A percentile compares a stretch with the other conserved stretches of the same genome.
phyloP scores from a whole-genome alignment of 2,329 filamentous ascomycete genomes.

The Fusarium denticulatum region DNA sequence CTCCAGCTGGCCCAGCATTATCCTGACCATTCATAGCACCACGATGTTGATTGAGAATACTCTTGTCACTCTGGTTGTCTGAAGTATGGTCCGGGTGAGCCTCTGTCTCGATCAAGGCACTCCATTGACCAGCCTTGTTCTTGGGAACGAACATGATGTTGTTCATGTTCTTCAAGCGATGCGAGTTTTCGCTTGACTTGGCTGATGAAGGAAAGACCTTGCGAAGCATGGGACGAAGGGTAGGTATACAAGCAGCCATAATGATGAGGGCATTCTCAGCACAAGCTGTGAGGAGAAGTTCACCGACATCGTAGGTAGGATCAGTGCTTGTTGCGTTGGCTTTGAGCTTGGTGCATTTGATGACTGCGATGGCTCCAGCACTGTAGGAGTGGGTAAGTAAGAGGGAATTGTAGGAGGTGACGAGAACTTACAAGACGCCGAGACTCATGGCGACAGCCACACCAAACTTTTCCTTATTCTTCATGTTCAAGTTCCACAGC shows the following conservation, averaged over 20 bases:
- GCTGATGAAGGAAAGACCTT: conserved; percentile 19
- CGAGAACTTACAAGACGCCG: conserved; percentile 12
- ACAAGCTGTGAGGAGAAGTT: conserved; percentile 21
- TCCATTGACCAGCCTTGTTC: conserved; percentile 31
- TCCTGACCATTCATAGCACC: neutral
- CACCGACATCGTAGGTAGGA: conserved; percentile 28
- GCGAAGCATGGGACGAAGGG: conserved; percentile 19
- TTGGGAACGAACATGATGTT: conserved; percentile 34
- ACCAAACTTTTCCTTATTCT: conserved; percentile 33
- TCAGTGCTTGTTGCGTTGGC: conserved; percentile 28
- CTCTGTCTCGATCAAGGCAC: conserved; percentile 23
- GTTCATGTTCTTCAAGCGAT: conserved; percentile 21
- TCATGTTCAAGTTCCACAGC: conserved; percentile 35
- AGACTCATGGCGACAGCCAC: conserved; percentile 31
- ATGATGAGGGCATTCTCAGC: conserved; percentile 33
- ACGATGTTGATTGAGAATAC: conserved; percentile 22
- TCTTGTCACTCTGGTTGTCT: conserved; percentile 29
- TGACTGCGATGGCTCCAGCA: conserved; percentile 25
- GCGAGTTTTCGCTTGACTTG: conserved; percentile 27
- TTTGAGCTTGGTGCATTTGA: conserved; percentile 30
- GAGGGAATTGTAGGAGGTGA: rapidly evolving
- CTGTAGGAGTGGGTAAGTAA: neutral
- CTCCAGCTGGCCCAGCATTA: rapidly evolving
- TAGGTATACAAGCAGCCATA: conserved; percentile 23
- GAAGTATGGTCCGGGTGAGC: conserved; percentile 5